Base-by-base conservation (phyloP, 306 rosid species). In the Acacia confusa region DNA sequence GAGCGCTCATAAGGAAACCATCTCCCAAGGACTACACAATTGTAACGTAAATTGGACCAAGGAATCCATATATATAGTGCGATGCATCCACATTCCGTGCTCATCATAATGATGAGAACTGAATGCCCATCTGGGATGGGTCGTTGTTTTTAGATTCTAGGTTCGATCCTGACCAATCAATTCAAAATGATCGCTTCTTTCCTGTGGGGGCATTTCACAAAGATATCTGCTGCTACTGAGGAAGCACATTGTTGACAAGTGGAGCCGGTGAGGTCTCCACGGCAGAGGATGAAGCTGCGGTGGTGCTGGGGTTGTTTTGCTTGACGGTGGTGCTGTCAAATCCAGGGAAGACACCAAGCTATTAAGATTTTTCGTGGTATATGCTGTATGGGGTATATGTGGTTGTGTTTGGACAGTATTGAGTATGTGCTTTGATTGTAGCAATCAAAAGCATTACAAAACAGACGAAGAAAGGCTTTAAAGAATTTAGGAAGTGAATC, bases 291-390 rank as follows among this genome's bases (percentile, higher is more conserved):
- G 68, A 60, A 64, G 53, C 83, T 81, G 43, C 38, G 16, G 81
- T 58, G 36, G 75, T 64, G 38, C 41, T 57, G 85, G 57, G 8
- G 9, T 50, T 50, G 57, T 50, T 32, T 44, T 44, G 57, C 15
- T 77, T 64, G 8, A 3, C 8, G 55, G 38, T 34, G 47, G 76
- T 55, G 40, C 50, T 58, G 85, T 74, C 58, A 77, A 67, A 78
- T 2, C 58, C 83, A 88, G 84, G 6, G 61, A 17, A 1, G 90
- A 61, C 58, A 86, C 69, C 20, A 88, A 76, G 41, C 5, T 36
- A n/a, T 64, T 36, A 57, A 34, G 77, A 88, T 28, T 80, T 85
- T 66, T 83, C 30, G 4, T 70, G 55, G 70, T 61, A 87, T n/a
- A 67, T 27, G 84, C 79, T 73, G 69, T 82, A 79, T 24, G 65